A percentile compares a stretch with the other conserved stretches of the same genome.
Conservation (phyloP, 1,284 basidiomycete species). For the Rhodotorula sp. region DNA sequence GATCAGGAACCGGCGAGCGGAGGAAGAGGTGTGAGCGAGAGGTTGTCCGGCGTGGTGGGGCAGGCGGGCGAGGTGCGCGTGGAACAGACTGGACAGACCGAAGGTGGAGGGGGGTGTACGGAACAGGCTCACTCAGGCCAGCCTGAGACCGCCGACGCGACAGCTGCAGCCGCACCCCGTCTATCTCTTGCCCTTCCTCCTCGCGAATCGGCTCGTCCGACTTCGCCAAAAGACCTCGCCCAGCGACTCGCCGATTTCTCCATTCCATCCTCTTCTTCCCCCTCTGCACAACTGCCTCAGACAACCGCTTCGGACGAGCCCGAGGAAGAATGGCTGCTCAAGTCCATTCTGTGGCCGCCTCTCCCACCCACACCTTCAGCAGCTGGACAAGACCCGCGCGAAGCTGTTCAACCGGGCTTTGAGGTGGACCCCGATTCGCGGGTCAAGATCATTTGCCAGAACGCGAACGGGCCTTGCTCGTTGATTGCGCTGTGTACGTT, state of each 20-base stretch:
- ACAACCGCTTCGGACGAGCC: background rate
- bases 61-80: too few relatives aligned
- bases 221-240: constrained; percentile 9
- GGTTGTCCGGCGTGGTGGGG: too few relatives aligned
- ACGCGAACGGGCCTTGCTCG: constrained; percentile 72
- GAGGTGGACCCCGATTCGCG: constrained; percentile 45
- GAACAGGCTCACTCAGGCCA: too few relatives aligned
- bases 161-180: too few relatives aligned
- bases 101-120: too few relatives aligned
- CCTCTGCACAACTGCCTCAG: background rate
- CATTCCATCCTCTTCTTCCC: background rate
- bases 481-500: constrained; percentile 76
- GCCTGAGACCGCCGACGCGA: too few relatives aligned
- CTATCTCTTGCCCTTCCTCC: background rate
- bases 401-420: background rate
- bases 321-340: constrained; percentile 77
- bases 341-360: constrained; percentile 57
- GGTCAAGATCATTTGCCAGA: constrained; percentile 73
- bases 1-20: too few relatives aligned
- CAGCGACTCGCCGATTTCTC: background rate
- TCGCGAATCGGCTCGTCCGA: background rate
- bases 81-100: too few relatives aligned
- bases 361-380: constrained; percentile 43
- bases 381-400: background rate
- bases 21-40: too few relatives aligned